Evolutionary conservation across 2,329 filamentous ascomycete genomes (phyloP).

Genomic region (Colletotrichum lentis): DNA sequence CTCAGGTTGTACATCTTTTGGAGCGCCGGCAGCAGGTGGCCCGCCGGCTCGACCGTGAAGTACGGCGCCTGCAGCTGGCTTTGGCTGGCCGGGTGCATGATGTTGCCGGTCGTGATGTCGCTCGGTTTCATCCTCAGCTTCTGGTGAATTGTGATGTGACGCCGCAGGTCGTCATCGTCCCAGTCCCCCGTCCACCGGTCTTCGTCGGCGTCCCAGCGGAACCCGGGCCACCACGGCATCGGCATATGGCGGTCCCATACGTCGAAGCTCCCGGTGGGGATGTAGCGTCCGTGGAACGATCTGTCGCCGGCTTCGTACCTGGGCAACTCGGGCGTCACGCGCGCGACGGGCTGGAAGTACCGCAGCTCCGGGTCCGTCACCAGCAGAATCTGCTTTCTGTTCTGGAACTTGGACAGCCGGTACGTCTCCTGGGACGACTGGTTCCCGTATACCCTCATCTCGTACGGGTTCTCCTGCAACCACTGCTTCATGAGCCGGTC

Average conservation of each 20-base stretch:
- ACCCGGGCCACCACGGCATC: constrained; percentile 33
- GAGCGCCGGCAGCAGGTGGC: not conserved
- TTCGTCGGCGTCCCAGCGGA: not conserved
- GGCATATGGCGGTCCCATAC: constrained; percentile 21
- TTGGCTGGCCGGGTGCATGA: not conserved
- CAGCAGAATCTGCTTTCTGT: constrained; percentile 22
- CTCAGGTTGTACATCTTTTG: not conserved
- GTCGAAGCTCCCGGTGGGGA: not conserved
- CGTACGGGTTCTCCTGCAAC: not conserved
- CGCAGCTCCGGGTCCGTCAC: constrained; percentile 13
- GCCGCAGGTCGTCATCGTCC: not conserved
- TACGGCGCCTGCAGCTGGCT: not conserved
- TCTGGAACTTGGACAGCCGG: not conserved
- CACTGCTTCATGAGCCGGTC: not conserved
- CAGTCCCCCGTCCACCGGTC: not conserved
- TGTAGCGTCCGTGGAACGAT: not conserved
- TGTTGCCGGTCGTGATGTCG: not conserved
- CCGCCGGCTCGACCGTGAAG: not conserved
- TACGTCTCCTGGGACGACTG: not conserved
- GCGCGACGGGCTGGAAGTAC: constrained; percentile 15
- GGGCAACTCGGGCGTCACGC: not conserved
- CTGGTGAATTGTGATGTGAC: not conserved
- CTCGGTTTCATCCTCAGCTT: not conserved
- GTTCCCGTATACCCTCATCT: constrained; percentile 21
- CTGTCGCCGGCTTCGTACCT: not conserved